phyloP scores from a whole-genome alignment of 1,284 basidiomycete species.

The Leccinum pachyderme region DNA sequence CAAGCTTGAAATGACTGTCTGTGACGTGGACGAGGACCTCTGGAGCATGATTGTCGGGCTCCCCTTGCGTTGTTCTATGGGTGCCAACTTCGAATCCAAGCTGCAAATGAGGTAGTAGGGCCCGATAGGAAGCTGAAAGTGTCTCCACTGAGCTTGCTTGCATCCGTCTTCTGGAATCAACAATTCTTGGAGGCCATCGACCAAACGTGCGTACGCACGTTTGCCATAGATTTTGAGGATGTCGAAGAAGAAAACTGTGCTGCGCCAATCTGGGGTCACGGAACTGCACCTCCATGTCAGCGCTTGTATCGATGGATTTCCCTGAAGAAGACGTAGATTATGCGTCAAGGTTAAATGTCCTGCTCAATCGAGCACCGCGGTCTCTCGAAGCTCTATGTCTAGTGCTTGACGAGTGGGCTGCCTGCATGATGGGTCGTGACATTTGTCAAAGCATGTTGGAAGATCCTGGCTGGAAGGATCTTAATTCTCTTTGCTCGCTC shows the following conservation, averaged over 20 bases:
- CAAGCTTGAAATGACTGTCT: accelerated
- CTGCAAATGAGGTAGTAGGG: not conserved
- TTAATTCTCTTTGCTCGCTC: not conserved
- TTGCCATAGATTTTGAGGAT: not conserved
- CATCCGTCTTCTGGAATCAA: accelerated
- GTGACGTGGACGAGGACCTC: not conserved
- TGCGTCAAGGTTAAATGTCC: not conserved
- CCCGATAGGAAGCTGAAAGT: not conserved
- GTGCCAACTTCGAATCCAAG: not conserved
- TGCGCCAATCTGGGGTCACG: not conserved
- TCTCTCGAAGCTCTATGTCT: not conserved
- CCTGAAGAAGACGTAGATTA: not conserved
- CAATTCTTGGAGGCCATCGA: not conserved
- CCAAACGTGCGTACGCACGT: not conserved
- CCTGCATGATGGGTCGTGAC: not conserved
- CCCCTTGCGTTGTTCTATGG: not conserved
- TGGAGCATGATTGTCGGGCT: not conserved
- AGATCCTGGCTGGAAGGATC: not conserved
- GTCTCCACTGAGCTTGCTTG: not conserved
- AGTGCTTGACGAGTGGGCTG: not conserved
- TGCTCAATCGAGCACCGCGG: not conserved
- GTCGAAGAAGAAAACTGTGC: not conserved
- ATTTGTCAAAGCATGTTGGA: not conserved
- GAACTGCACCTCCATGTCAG: not conserved
- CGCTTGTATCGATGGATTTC: not conserved